These are phyloP conservation scores for Coemansia sp. DNA, from an alignment of 192 early-diverging fungal species.

Conservation along the genomic window DNA sequence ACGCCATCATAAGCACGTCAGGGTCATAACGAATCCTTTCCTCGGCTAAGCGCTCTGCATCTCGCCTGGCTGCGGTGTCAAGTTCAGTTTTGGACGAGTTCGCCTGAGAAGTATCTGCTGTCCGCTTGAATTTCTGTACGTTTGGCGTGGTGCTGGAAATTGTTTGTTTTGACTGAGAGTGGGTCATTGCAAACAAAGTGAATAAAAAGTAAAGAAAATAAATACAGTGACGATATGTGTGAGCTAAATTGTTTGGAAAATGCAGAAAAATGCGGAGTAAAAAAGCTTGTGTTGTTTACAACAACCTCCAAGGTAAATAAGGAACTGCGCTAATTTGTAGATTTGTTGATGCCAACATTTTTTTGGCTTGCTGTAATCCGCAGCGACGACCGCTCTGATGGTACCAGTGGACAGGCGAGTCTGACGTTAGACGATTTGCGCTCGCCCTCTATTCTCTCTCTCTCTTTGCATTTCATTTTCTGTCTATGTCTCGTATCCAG, in stretches of 20 bases:
- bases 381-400: background rate
- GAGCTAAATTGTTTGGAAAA: background rate
- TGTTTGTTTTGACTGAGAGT: background rate
- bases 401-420: background rate
- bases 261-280: background rate
- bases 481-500: background rate
- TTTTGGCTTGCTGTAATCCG: background rate
- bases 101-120: background rate
- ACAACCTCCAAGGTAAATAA: background rate
- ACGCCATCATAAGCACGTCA: background rate
- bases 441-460: background rate
- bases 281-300: background rate
- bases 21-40: background rate
- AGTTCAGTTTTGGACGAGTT: background rate
- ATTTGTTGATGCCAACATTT: background rate
- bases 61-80: background rate
- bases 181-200: background rate
- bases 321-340: background rate
- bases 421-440: background rate
- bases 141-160: background rate
- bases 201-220: background rate
- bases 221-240: background rate
- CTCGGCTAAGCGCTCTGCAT: slow-evolving; percentile 3
- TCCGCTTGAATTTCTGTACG: background rate
- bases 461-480: background rate